Base-by-base conservation (phyloP, 1,284 basidiomycete species). In the Cronartium ribicola region DNA sequence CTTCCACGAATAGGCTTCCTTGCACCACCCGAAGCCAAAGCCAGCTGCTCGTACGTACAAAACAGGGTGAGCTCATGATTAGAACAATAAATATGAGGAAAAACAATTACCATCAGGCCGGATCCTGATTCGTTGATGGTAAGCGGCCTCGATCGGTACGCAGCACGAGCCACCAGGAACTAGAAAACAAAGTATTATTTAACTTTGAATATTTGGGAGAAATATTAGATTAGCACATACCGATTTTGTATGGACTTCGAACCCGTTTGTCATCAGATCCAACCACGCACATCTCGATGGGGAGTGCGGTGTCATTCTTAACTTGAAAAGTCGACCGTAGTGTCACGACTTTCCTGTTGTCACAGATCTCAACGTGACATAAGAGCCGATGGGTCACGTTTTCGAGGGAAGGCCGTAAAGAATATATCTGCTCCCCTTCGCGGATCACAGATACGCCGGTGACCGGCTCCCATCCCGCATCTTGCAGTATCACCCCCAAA, bases 331-430 rank as follows among this genome's bases (percentile, higher is more conserved):
- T 93, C 0, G 96, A 98, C 51, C 94, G 87, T 78, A 99, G 87
- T 0, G 93, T 98, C 76, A 98, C 91, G 76, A 96, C 83, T 84
- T 99, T 99, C 81, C 96, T 90, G 79, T 94, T 98, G 81, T 96
- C 89, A 79, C 91, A 86, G 40, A 98, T 88, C 77, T 87, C 89
- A 77, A 98, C 89, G 78, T 97, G 94, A 81, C 92, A 96, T 29
- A 96, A 85, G 57, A 99, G 81, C 51, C 94, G 90, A 80, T 92
- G 88, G 3, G 88, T 86, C 75, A 91, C 88, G 80, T 89, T 90
- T 83, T 86, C 84, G 39, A 86, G 85, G 77, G 88, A 86, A 6
- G 96, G 94, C 7, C 92, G 88, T 43, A 99, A 84, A 5, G 88
- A 87, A 80, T 95, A 92, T 14, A 91, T 86, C 79, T 88, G 94